Percentiles rank a stretch among this genome's conserved stretches.
Conservation (phyloP, 2,329 filamentous ascomycete species). For the Phyllosticta ampelicida region DNA sequence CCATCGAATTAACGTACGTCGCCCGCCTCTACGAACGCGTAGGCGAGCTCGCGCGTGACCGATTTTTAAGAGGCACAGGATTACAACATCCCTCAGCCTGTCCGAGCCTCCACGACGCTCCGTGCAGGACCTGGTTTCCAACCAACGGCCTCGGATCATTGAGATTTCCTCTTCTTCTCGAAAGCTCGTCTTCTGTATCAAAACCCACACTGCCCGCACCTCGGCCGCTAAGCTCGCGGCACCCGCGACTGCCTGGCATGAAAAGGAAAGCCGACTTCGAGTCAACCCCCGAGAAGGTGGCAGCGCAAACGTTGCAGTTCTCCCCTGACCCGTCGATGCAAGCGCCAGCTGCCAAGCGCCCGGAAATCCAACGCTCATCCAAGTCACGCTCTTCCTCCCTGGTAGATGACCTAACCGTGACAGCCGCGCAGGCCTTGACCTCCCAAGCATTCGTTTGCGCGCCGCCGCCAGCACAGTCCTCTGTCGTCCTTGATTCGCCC, state of each 20-base stretch:
- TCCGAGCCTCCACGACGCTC: constrained; percentile 6
- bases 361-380: neutral
- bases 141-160: neutral
- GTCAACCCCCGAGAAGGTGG: neutral
- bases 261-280: constrained; percentile 8
- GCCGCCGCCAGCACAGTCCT: neutral
- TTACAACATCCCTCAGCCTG: constrained; percentile 27
- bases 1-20: constrained; percentile 25
- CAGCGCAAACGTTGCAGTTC: neutral
- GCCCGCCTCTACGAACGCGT: constrained; percentile 33
- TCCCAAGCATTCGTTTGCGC: neutral
- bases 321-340: neutral
- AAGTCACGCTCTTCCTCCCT: constrained; percentile 1
- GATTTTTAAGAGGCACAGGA: constrained; percentile 24
- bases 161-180: neutral
- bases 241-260: constrained; percentile 1
- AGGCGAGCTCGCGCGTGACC: constrained; percentile 32
- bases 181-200: neutral
- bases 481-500: constrained; percentile 12
- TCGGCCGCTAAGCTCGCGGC: neutral
- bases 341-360: constrained; percentile 4
- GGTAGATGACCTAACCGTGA: constrained; percentile 1
- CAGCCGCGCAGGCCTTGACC: neutral
- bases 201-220: neutral
- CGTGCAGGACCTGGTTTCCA: neutral